Evolutionary conservation across 2,329 filamentous ascomycete genomes (phyloP).

Genomic region (Aspergillus piperis): DNA sequence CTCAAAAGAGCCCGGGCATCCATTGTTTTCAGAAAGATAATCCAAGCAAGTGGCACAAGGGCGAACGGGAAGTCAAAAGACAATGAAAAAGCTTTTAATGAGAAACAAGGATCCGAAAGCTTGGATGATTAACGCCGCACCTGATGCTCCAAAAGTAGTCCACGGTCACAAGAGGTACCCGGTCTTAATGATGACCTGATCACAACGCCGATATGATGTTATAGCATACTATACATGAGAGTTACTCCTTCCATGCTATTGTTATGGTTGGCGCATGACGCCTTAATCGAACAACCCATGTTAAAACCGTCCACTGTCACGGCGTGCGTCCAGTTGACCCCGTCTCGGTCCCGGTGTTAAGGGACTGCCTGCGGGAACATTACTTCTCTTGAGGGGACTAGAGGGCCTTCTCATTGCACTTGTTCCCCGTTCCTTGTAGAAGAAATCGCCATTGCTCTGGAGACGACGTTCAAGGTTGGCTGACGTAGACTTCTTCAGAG

Average conservation of each 20-base stretch:
- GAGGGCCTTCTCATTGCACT: slow-evolving; percentile 42
- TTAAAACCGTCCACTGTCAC: slow-evolving; percentile 35
- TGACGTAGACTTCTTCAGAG: slow-evolving; percentile 75
- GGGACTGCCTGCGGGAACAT: slow-evolving; percentile 40
- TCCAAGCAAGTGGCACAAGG: neutral
- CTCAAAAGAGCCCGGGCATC: slow-evolving; percentile 5
- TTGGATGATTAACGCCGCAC: slow-evolving; percentile 12
- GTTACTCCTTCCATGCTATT: slow-evolving; percentile 2
- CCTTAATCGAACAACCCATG: neutral
- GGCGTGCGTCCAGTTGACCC: slow-evolving; percentile 31
- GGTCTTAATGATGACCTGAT: neutral
- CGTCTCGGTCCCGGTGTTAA: slow-evolving; percentile 37
- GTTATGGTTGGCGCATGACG: slow-evolving; percentile 3
- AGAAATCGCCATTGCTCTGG: slow-evolving; percentile 43
- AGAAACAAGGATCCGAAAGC: neutral
- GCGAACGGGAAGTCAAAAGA: neutral
- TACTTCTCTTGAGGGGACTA: slow-evolving; percentile 48
- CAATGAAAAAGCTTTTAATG: neutral
- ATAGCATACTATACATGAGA: slow-evolving; percentile 7
- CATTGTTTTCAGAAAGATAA: neutral
- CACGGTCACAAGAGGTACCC: neutral
- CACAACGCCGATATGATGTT: neutral
- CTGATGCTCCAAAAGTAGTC: slow-evolving; percentile 9
- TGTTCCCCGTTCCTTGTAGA: slow-evolving; percentile 36
- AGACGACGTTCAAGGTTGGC: slow-evolving; percentile 51